Conservation (phyloP, 2,329 filamentous ascomycete species). For the Aspergillus proliferans region DNA sequence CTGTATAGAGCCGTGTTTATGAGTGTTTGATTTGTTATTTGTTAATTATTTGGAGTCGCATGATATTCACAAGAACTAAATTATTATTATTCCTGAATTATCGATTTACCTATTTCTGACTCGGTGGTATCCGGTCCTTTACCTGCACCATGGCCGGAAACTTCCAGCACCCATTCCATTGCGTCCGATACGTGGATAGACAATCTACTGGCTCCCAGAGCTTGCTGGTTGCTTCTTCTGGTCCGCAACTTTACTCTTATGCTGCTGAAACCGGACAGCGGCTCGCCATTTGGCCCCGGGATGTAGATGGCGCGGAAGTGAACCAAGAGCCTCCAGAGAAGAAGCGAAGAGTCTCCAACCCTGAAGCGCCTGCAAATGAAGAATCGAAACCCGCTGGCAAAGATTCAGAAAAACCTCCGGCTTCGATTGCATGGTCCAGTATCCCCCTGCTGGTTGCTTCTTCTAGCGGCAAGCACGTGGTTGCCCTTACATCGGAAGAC, state of each 20-base stretch:
- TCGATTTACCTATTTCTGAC: not conserved
- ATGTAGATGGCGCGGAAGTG: conserved; percentile 23
- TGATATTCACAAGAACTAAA: not conserved
- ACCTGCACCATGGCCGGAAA: conserved; percentile 23
- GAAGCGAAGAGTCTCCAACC: conserved; percentile 35
- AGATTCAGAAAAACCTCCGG: conserved; percentile 16
- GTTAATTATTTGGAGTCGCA: not conserved
- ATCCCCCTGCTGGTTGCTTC: conserved; percentile 65
- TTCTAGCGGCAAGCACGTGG: conserved; percentile 58
- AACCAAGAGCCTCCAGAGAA: conserved; percentile 39
- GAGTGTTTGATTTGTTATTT: not conserved
- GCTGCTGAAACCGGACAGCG: conserved; percentile 52
- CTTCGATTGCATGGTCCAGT: conserved; percentile 44
- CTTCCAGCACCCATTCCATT: conserved; percentile 56
- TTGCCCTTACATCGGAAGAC: conserved; percentile 83
- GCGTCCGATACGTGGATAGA: conserved; percentile 42
- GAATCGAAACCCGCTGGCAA: conserved; percentile 7
- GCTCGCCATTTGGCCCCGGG: conserved; percentile 55
- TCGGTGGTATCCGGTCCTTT: not conserved
- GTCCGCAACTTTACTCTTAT: conserved; percentile 65
- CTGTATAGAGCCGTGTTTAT: not conserved
- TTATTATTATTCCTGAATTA: not conserved
- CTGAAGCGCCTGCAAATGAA: conserved; percentile 14
- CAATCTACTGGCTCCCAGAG: conserved; percentile 20
- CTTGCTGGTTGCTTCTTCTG: conserved; percentile 67